Base-by-base conservation (phyloP, 768 basidiomycete species). In the Phylloporus arenicola region DNA sequence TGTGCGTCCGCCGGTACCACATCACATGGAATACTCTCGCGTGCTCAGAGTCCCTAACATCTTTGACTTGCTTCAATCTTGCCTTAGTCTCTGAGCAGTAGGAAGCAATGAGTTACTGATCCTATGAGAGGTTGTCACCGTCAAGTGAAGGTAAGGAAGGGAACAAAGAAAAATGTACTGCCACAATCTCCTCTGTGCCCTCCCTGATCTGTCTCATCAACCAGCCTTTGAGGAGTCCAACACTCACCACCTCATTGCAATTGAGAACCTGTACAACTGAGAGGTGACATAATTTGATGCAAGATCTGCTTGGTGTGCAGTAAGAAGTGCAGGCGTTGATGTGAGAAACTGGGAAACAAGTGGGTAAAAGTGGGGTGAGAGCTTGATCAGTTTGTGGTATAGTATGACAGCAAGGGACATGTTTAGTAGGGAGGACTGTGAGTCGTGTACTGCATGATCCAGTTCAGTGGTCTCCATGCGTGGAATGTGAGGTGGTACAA, bases 1-100 rank as follows among this genome's bases (percentile, higher is more conserved):
- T 51, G 30, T 19, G 16, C 22, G 14, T 16, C 34, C 25, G 11
- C n/a, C n/a, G n/a, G n/a, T n/a, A 98, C 37, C 92, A 77, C 8
- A 93, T 94, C 53, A 95, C 89, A 63, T 97, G 93, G 75, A 97
- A 96, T 19, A 97, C 87, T 17, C 82, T 79, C 1, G 96, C 88
- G 46, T 83, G 79, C 19, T 83, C 79, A 6, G 83, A 75, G 67
- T 95, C 86, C 5, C 83, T 78, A 16, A 98, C 77, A 29, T 89
- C 88, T 40, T 79, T 76, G 16, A 97, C 86, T 59, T 91, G 88
- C 57, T 84, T 82, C 55, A 89, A 70, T 64, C 92, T 94, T 22
- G 81, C 70, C 41, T 74, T 75, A 1, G 92, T 92, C 70, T 99
- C 96, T 25, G 81, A 60, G 20, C 91, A 82, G 70, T 97, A 98